Conservation (phyloP, 2,329 filamentous ascomycete species). For the Chrysoporthe cubensis region DNA sequence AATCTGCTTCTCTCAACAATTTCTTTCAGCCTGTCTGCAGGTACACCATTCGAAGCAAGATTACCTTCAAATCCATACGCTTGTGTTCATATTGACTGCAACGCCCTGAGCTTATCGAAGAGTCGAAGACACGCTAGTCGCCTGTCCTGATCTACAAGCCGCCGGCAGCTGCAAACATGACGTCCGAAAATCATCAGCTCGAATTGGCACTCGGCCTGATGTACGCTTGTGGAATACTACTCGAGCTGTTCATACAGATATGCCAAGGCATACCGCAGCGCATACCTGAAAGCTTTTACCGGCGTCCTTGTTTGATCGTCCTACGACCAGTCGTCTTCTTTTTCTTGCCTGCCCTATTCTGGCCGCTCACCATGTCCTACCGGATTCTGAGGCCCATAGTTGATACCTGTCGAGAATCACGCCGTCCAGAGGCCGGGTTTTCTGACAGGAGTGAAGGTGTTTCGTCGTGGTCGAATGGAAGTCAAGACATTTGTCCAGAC, state of each 20-base stretch:
- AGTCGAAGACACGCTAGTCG: neutral
- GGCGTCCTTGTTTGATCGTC: neutral
- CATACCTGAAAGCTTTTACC: neutral
- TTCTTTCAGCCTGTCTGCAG: neutral
- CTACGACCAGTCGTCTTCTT: constrained; percentile 2
- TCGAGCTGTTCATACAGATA: neutral
- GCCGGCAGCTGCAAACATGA: neutral
- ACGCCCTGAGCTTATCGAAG: no score
- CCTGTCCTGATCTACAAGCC: neutral
- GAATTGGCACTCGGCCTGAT: constrained; percentile 2
- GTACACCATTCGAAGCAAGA: neutral
- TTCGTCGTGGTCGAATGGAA: neutral
- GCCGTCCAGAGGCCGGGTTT: neutral
- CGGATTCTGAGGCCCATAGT: neutral
- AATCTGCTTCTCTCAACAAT: neutral
- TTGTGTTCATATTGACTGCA: neutral
- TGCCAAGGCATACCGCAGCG: neutral
- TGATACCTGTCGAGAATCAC: neutral
- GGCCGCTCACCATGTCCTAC: constrained; percentile 6
- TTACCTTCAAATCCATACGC: neutral
- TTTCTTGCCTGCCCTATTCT: neutral
- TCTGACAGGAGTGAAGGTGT: neutral
- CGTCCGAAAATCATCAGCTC: neutral
- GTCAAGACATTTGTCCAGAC: neutral
- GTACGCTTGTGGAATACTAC: constrained; percentile 4